phyloP scores from a whole-genome alignment of 495 filamentous ascomycete species.

The Tetracladium setigerum region DNA sequence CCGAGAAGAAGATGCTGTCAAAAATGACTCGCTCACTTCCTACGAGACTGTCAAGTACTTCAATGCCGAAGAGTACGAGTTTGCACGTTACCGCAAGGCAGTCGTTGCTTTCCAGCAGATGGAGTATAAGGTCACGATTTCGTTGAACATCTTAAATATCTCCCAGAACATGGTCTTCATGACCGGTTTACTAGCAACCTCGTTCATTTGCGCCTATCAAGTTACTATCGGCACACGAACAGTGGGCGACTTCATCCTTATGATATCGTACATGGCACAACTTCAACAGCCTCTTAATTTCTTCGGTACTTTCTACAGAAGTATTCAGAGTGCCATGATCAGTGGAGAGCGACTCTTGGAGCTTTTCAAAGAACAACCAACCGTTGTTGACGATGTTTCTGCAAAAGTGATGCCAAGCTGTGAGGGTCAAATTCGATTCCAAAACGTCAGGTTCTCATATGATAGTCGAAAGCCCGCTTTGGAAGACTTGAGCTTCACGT shows the following conservation, averaged over 20 bases:
- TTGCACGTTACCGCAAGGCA: slow-evolving; percentile 72
- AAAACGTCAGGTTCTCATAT: slow-evolving; percentile 85
- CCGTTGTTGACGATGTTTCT: slow-evolving; percentile 62
- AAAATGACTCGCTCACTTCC: slow-evolving; percentile 95
- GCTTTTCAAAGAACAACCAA: slow-evolving; percentile 89
- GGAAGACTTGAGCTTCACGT: slow-evolving; percentile 71
- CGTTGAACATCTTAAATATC: slow-evolving; percentile 88
- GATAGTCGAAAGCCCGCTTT: slow-evolving; percentile 82
- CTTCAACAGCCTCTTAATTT: slow-evolving; percentile 91
- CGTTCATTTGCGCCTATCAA: slow-evolving; percentile 85
- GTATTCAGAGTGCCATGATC: slow-evolving; percentile 93
- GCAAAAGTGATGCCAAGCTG: slow-evolving; percentile 50
- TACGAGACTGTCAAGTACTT: slow-evolving; percentile 99
- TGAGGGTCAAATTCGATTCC: slow-evolving; percentile 75
- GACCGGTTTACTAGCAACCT: slow-evolving; percentile 72
- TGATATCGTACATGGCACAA: slow-evolving; percentile 88
- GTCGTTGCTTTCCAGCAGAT: slow-evolving; percentile 76
- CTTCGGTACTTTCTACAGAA: slow-evolving; percentile 96
- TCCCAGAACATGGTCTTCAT: slow-evolving; percentile 92
- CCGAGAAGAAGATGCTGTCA: slow-evolving; percentile 91
- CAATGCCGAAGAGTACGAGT: slow-evolving; percentile 92
- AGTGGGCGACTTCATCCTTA: slow-evolving; percentile 71
- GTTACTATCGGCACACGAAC: slow-evolving; percentile 62
- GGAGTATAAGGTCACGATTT: slow-evolving; percentile 82
- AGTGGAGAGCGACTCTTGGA: slow-evolving; percentile 93